These are phyloP conservation scores for Penicillium pulvis DNA, from an alignment of 495 filamentous ascomycete genomes.

Conservation along the genomic window DNA sequence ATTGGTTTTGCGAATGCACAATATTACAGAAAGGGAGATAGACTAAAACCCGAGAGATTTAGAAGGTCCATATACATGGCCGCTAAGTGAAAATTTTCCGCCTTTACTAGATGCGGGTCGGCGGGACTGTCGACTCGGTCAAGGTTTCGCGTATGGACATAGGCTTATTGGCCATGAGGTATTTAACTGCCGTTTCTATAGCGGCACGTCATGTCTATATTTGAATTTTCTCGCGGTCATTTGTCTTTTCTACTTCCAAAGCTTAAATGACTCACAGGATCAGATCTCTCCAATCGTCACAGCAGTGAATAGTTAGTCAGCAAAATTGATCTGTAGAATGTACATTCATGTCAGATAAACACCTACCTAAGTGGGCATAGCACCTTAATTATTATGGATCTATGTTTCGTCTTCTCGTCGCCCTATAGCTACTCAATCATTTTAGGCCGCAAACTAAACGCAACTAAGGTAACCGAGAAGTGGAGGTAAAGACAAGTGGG, in stretches of 20 bases:
- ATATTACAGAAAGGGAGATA: too few relatives aligned
- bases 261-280: background rate
- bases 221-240: too few relatives aligned
- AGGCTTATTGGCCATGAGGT: background rate
- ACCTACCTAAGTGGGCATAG: background rate
- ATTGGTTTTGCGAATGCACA: background rate
- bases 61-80: too few relatives aligned
- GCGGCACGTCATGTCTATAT: too few relatives aligned
- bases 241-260: background rate
- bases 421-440: background rate
- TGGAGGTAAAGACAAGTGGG: background rate
- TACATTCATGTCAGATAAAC: background rate
- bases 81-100: background rate
- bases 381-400: background rate
- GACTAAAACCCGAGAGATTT: too few relatives aligned
- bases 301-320: background rate
- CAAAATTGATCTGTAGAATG: too few relatives aligned
- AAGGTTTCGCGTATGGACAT: background rate
- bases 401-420: background rate
- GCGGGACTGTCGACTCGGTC: background rate
- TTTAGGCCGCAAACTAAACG: background rate
- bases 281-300: background rate
- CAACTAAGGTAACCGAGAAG: background rate
- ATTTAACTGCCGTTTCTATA: background rate
- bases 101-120: background rate